Conservation (phyloP, 352 stramenopile species). For the Lagenidium giganteum region DNA sequence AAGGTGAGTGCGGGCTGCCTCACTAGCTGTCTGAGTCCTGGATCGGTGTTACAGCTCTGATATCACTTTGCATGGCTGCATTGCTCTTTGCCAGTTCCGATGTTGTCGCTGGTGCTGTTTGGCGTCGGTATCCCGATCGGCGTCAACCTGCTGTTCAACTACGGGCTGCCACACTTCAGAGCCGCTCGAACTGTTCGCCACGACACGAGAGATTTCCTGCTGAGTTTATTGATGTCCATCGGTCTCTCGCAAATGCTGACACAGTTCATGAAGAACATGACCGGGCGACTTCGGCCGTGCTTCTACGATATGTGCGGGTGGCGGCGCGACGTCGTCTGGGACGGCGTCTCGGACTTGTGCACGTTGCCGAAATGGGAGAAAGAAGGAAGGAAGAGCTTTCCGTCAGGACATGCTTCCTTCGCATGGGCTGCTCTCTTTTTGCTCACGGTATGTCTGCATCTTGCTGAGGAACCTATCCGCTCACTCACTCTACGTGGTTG, state of each 20-base stretch:
- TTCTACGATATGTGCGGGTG: conserved; percentile 79
- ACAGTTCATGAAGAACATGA: conserved; percentile 71
- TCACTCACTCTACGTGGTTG: too few relatives aligned
- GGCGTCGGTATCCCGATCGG: conserved; percentile 29
- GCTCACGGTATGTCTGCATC: conserved; percentile 34
- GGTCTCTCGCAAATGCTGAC: conserved; percentile 51
- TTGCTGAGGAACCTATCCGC: too few relatives aligned
- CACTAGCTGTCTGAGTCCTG: background rate
- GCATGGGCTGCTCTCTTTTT: conserved; percentile 70
- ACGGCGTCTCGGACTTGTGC: conserved; percentile 60
- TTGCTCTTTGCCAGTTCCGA: too few relatives aligned
- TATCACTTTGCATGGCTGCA: too few relatives aligned
- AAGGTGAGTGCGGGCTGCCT: conserved; percentile 17
- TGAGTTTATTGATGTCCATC: conserved; percentile 49
- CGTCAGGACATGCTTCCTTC: conserved; percentile 71
- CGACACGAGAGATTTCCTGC: conserved; percentile 67
- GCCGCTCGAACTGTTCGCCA: conserved; percentile 45
- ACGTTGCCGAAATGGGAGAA: conserved; percentile 34
- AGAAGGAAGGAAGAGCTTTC: conserved; percentile 70
- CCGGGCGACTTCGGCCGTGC: conserved; percentile 61
- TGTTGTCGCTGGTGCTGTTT: conserved; percentile 34
- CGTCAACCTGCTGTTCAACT: conserved; percentile 55
- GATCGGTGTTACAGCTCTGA: background rate
- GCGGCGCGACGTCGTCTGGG: conserved; percentile 59
- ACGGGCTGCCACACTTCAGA: conserved; percentile 38